Conservation (phyloP, 306 rosid species). For the Quercus suber region DNA sequence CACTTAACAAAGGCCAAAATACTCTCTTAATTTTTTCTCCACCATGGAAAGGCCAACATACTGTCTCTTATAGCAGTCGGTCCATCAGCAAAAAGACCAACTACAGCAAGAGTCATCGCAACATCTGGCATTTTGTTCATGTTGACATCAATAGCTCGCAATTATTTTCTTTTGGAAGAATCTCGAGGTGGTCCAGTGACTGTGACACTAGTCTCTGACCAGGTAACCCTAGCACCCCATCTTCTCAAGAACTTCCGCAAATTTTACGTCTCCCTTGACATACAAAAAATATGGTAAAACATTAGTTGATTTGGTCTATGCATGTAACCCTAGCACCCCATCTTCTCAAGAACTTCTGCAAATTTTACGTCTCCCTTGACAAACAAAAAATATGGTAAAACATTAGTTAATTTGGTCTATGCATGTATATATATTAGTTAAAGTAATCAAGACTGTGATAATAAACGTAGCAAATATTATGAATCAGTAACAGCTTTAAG, state of each 20-base stretch:
- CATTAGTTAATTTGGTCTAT: background rate
- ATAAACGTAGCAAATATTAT: too few species aligned
- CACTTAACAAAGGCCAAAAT: background rate
- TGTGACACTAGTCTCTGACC: slow-evolving; percentile 91
- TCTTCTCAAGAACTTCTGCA: slow-evolving; percentile 93
- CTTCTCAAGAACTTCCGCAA: slow-evolving; percentile 93
- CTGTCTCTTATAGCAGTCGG: background rate
- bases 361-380: slow-evolving; percentile 91
- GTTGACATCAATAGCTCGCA: slow-evolving; percentile 78
- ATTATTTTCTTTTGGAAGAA: slow-evolving; percentile 55
- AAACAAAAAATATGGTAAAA: slow-evolving; percentile 10
- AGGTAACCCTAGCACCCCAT: slow-evolving; percentile 82
- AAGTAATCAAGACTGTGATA: background rate
- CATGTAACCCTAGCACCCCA: slow-evolving; percentile 64
- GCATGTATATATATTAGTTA: background rate
- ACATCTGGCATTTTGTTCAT: slow-evolving; percentile 99
- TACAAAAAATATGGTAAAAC: slow-evolving; percentile 9
- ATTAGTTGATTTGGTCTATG: background rate
- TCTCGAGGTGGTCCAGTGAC: slow-evolving; percentile 67
- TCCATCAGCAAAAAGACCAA: slow-evolving; percentile 86
- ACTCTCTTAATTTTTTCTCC: background rate
- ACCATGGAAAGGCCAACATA: slow-evolving; percentile 12
- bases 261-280: slow-evolving; percentile 87
- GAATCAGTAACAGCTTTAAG: too few species aligned
- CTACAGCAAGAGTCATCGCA: slow-evolving; percentile 98